Percentiles rank a stretch among this genome's conserved stretches.
phyloP scores from a whole-genome alignment of 2,329 filamentous ascomycete genomes.

The Endocalyx cinctus region DNA sequence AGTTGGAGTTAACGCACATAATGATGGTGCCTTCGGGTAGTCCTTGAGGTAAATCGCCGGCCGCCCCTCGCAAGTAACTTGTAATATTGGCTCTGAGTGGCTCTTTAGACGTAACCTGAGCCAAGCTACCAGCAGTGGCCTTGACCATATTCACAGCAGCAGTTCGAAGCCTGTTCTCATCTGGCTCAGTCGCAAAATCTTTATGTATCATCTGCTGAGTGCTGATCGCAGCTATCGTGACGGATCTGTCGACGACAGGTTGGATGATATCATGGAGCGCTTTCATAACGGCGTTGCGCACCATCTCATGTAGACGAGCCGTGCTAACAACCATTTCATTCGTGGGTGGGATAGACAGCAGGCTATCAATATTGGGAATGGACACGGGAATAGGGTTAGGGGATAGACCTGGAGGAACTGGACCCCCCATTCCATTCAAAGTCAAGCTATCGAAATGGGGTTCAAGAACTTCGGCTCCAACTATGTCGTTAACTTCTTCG shows the following conservation, averaged over 20 bases:
- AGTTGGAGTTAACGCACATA: constrained; percentile 98
- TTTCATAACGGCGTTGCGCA: constrained; percentile 78
- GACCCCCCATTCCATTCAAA: constrained; percentile 66
- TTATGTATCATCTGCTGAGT: constrained; percentile 94
- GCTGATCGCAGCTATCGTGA: constrained; percentile 95
- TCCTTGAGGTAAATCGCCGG: constrained; percentile 67
- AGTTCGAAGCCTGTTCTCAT: constrained; percentile 79
- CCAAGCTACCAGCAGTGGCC: constrained; percentile 86
- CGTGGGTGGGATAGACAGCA: constrained; percentile 75
- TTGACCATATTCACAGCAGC: constrained; percentile 94
- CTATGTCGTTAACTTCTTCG: constrained; percentile 57
- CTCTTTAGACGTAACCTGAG: constrained; percentile 97
- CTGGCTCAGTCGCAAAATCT: constrained; percentile 89
- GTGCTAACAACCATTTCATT: constrained; percentile 75
- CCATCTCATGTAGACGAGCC: constrained; percentile 66
- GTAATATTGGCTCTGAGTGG: constrained; percentile 93
- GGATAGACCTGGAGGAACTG: constrained; percentile 68
- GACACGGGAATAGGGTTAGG: constrained; percentile 72
- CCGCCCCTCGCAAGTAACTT: constrained; percentile 82
- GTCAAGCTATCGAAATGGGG: constrained; percentile 80
- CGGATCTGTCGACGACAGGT: constrained; percentile 93
- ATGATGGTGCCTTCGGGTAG: constrained; percentile 92
- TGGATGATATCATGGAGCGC: constrained; percentile 96
- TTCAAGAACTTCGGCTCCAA: constrained; percentile 65
- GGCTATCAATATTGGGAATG: constrained; percentile 76